A percentile compares a stretch with the other conserved stretches of the same genome.
Evolutionary conservation across 2,329 filamentous ascomycete genomes (phyloP).

Genomic region (Clonostachys rhizophaga): DNA sequence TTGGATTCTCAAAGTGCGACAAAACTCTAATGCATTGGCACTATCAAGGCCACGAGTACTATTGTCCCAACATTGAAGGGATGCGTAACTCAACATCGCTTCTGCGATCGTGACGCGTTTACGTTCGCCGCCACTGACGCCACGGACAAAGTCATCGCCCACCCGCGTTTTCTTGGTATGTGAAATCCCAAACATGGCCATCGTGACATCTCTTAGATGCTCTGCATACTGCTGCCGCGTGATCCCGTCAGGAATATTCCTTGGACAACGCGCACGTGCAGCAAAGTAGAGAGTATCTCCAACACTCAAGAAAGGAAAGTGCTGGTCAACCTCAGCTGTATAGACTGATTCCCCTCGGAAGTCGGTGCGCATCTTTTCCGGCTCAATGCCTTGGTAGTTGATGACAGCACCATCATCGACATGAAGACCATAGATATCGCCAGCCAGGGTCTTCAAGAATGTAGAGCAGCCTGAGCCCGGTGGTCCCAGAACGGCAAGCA

Average conservation of each 20-base stretch:
- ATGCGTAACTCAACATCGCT: constrained; percentile 13
- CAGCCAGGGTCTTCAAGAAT: constrained; percentile 50
- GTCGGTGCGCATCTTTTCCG: constrained; percentile 51
- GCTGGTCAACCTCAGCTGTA: constrained; percentile 59
- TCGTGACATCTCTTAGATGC: constrained; percentile 46
- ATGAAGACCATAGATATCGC: constrained; percentile 61
- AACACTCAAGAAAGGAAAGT: constrained; percentile 54
- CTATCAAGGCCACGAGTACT: constrained; percentile 45
- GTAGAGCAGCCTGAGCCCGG: constrained; percentile 54
- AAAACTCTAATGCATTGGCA: constrained; percentile 49
- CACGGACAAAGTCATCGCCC: constrained; percentile 48
- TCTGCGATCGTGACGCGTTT: constrained; percentile 25
- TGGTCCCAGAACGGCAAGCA: constrained; percentile 30
- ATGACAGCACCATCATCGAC: constrained; percentile 54
- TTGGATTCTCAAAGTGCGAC: constrained; percentile 42
- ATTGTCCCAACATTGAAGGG: constrained; percentile 31
- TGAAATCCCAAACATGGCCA: constrained; percentile 49
- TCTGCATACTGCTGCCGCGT: constrained; percentile 31
- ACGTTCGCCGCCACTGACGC: constrained; percentile 46
- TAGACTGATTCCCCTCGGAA: constrained; percentile 59
- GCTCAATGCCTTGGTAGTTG: constrained; percentile 58
- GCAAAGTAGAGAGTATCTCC: constrained; percentile 58
- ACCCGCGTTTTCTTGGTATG: constrained; percentile 48
- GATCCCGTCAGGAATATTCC: constrained; percentile 38
- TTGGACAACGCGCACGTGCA: constrained; percentile 47